phyloP scores from a whole-genome alignment of 164 flowering plant genomes.

The Vitis labrusca region DNA sequence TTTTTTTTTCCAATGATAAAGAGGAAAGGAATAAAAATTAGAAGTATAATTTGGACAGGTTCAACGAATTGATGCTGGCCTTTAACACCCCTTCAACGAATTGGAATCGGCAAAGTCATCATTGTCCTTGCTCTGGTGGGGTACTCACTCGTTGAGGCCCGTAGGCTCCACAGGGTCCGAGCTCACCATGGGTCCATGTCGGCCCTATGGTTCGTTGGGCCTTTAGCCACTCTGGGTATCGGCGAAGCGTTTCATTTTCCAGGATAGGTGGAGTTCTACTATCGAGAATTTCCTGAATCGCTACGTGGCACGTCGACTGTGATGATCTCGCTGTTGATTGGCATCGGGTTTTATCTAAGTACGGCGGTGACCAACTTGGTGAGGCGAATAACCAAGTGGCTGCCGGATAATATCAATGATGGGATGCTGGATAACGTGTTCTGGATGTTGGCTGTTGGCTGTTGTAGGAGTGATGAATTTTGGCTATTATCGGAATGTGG shows the following conservation, averaged over 20 bases:
- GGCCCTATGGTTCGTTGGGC: slow-evolving; percentile 43
- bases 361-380: slow-evolving; percentile 29
- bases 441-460: slow-evolving; percentile 36
- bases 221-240: slow-evolving; percentile 33
- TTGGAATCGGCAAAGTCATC: slow-evolving; percentile 35
- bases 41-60: background rate
- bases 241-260: slow-evolving; percentile 59
- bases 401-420: slow-evolving; percentile 37
- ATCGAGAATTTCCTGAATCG: slow-evolving; percentile 47
- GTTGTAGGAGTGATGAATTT: slow-evolving; percentile 32
- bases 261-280: slow-evolving; percentile 44
- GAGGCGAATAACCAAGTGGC: slow-evolving; percentile 31
- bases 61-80: too few species aligned
- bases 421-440: slow-evolving; percentile 46
- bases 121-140: slow-evolving; percentile 14
- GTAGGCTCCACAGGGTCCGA: slow-evolving; percentile 12
- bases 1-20: too few species aligned
- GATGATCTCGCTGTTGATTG: slow-evolving; percentile 26
- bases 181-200: slow-evolving; percentile 27
- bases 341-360: slow-evolving; percentile 33
- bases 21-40: background rate
- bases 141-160: slow-evolving; percentile 25
- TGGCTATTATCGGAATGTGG: slow-evolving; percentile 20
- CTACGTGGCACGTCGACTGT: slow-evolving; percentile 39
- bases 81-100: slow-evolving; percentile 21